phyloP scores from a whole-genome alignment of 805 yeast species.

The Wickerhamomyces alni region DNA sequence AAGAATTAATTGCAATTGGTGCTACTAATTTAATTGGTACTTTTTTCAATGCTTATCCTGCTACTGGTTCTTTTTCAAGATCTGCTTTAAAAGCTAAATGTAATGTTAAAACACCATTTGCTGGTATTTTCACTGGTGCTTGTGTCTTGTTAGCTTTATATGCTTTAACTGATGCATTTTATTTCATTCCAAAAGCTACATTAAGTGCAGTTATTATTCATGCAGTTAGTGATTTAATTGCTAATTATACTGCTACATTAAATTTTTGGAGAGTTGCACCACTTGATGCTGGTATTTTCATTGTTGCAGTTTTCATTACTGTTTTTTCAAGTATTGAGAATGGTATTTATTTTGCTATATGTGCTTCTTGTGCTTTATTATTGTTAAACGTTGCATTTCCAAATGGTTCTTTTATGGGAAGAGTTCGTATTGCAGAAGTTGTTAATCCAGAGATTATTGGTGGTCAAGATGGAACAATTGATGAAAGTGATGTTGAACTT shows the following conservation, averaged over 20 bases:
- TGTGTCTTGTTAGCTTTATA: slow-evolving; percentile 86
- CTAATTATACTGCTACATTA: slow-evolving; percentile 61
- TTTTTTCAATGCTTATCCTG: slow-evolving; percentile 89
- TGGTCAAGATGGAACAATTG: slow-evolving; percentile 5
- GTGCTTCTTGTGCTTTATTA: slow-evolving; percentile 72
- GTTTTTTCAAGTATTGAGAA: slow-evolving; percentile 55
- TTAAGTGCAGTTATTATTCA: slow-evolving; percentile 86
- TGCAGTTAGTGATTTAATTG: slow-evolving; percentile 82
- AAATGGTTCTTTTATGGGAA: slow-evolving; percentile 76
- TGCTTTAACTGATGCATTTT: slow-evolving; percentile 77
- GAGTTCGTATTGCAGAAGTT: slow-evolving; percentile 67
- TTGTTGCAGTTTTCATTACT: slow-evolving; percentile 20
- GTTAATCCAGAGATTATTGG: slow-evolving; percentile 47
- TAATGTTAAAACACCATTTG: slow-evolving; percentile 91
- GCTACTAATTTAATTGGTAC: slow-evolving; percentile 87
- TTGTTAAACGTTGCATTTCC: slow-evolving; percentile 77
- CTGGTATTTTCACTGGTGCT: slow-evolving; percentile 85
- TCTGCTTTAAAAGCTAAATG: slow-evolving; percentile 92
- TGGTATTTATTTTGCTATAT: slow-evolving; percentile 87
- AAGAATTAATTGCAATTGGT: slow-evolving; percentile 91
- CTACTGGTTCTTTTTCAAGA: slow-evolving; percentile 93
- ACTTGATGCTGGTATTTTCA: slow-evolving; percentile 17
- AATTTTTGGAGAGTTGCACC: slow-evolving; percentile 71
- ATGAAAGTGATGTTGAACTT: slow-evolving; percentile 7
- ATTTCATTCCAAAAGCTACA: slow-evolving; percentile 86